A percentile compares a stretch with the other conserved stretches of the same genome.
Evolutionary conservation across 2,329 filamentous ascomycete genomes (phyloP).

Genomic region (Aspergillus unguis): DNA sequence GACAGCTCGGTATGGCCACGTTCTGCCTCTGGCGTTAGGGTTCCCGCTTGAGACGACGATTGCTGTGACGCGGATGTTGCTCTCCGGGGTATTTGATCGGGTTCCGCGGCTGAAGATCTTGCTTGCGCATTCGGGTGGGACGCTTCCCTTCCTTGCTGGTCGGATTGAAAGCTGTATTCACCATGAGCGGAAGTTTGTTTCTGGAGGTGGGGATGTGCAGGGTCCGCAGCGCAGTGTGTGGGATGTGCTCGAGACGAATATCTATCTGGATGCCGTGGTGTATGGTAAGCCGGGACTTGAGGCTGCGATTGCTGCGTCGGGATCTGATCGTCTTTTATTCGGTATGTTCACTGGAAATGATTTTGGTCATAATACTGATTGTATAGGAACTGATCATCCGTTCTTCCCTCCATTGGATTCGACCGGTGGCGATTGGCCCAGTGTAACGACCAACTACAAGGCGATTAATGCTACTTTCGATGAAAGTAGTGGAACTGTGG

Average conservation of each 20-base stretch:
- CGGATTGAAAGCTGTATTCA: conserved; percentile 82
- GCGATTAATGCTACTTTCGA: conserved; percentile 42
- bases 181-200: conserved; percentile 74
- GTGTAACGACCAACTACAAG: conserved; percentile 47
- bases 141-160: conserved; percentile 82
- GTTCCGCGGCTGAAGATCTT: conserved; percentile 68
- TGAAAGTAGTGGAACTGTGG: conserved; percentile 28
- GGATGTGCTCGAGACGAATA: conserved; percentile 68
- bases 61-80: conserved; percentile 78
- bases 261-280: conserved; percentile 73
- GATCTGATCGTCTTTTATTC: conserved; percentile 41
- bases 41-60: conserved; percentile 94
- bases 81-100: conserved; percentile 80
- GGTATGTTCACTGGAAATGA: conserved; percentile 21
- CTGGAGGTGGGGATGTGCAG: conserved; percentile 60
- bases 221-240: conserved; percentile 58
- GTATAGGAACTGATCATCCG: conserved; percentile 43
- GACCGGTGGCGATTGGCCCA: conserved; percentile 41
- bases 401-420: conserved; percentile 43
- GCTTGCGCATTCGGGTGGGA: conserved; percentile 83
- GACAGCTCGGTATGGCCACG: conserved; percentile 74
- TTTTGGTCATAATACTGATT: conserved; percentile 7
- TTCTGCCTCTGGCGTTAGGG: conserved; percentile 77
- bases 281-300: conserved; percentile 58
- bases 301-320: conserved; percentile 71